Evolutionary conservation across 345 rosid genomes (phyloP).

Genomic region (Toxicodendron radicans): DNA sequence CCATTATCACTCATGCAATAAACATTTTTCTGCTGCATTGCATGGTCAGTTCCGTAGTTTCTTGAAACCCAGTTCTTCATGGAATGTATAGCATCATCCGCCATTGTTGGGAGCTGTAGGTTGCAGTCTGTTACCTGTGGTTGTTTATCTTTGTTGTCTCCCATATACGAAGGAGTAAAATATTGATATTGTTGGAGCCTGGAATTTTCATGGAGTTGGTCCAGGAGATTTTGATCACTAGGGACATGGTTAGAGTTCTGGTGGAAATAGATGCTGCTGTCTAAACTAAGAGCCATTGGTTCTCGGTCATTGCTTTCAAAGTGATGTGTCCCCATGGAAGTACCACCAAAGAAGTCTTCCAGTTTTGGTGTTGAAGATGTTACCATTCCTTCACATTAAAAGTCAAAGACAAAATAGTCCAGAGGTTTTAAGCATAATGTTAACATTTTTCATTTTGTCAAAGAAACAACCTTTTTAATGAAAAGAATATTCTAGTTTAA

Average conservation of each 20-base stretch:
- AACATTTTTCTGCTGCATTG: constrained; percentile 47
- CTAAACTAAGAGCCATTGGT: constrained; percentile 77
- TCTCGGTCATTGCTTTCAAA: constrained; percentile 54
- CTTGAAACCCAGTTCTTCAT: constrained; percentile 46
- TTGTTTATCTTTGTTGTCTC: constrained; percentile 29
- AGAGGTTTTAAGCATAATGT: constrained; percentile 3
- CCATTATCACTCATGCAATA: constrained; percentile 39
- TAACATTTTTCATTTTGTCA: background rate
- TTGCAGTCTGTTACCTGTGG: constrained; percentile 34
- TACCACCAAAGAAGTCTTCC: constrained; percentile 84
- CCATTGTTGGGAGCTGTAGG: constrained; percentile 45
- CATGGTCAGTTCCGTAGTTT: constrained; percentile 44
- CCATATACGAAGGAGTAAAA: constrained; percentile 36
- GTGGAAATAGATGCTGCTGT: constrained; percentile 64
- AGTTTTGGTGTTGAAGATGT: constrained; percentile 70
- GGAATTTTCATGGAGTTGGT: constrained; percentile 30
- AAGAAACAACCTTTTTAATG: constrained; percentile 23
- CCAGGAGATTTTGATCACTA: constrained; percentile 34
- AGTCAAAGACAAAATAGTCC: constrained; percentile 31
- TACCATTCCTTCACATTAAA: constrained; percentile 43
- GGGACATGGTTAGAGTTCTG: constrained; percentile 39
- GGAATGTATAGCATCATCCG: constrained; percentile 31
- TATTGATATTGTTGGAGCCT: constrained; percentile 37
- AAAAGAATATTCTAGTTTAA: constrained; percentile 22
- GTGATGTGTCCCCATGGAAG: constrained; percentile 73